phyloP scores from a whole-genome alignment of 164 flowering plant genomes.

The Amborella trichopoda region DNA sequence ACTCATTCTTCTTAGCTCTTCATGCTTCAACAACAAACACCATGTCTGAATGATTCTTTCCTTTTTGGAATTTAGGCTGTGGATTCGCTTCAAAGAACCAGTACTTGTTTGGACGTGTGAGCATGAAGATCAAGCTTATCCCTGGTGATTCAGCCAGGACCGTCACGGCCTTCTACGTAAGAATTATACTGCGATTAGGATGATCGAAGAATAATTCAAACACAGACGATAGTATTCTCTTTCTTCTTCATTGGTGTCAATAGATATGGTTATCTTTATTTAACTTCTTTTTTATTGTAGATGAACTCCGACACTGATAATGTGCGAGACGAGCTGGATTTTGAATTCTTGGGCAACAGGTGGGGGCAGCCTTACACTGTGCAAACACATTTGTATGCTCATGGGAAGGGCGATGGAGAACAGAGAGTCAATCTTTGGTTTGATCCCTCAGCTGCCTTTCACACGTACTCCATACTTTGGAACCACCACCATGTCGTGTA shows the following conservation, averaged over 20 bases:
- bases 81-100: constrained; percentile 47
- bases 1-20: not conserved
- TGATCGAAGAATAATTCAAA: no score
- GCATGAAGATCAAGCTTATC: constrained; percentile 58
- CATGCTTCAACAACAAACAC: no score
- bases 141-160: constrained; percentile 70
- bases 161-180: constrained; percentile 54
- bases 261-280: no score
- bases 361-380: constrained; percentile 47
- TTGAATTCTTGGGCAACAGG: constrained; percentile 57
- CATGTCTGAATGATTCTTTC: not conserved
- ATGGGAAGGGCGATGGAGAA: constrained; percentile 47
- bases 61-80: constrained; percentile 26
- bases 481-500: constrained; percentile 36
- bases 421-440: constrained; percentile 61
- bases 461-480: constrained; percentile 41
- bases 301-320: constrained; percentile 40
- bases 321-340: constrained; percentile 43
- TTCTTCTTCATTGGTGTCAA: no score
- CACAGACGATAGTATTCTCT: no score
- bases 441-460: constrained; percentile 44
- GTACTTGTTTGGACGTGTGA: constrained; percentile 44
- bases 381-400: constrained; percentile 49
- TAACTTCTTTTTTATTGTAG: constrained; percentile 7
- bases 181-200: no score